Conservation (phyloP, 169 alveolate genomes). For the Plasmodium coatneyi region DNA sequence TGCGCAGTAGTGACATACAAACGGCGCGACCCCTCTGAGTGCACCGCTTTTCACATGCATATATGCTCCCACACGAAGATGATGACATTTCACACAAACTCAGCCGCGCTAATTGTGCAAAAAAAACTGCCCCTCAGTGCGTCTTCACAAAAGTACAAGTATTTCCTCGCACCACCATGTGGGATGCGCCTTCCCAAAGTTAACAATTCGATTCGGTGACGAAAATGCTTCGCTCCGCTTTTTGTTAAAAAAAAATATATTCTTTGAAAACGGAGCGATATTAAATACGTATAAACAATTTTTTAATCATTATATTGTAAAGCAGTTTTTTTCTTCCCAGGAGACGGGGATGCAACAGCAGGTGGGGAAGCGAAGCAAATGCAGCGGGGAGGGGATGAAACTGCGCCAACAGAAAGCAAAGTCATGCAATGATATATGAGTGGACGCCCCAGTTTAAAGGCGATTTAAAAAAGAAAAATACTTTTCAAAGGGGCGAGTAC, state of each 20-base stretch:
- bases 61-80: neutral
- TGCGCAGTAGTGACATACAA: neutral
- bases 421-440: neutral
- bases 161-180: neutral
- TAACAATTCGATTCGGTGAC: neutral
- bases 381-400: neutral
- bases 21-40: neutral
- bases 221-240: neutral
- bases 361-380: neutral
- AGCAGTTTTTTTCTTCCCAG: neutral
- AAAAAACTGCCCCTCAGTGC: conserved; percentile 27
- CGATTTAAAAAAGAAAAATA: neutral
- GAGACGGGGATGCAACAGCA: neutral
- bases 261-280: neutral
- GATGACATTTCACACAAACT: neutral
- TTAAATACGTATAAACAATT: neutral
- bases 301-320: neutral
- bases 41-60: neutral
- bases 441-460: neutral
- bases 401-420: neutral
- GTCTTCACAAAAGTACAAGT: neutral
- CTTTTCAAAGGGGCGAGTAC: neutral
- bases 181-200: neutral
- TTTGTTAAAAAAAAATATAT: neutral
- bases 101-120: neutral